Conservation (phyloP, 345 rosid species). For the Trapa incisa region DNA sequence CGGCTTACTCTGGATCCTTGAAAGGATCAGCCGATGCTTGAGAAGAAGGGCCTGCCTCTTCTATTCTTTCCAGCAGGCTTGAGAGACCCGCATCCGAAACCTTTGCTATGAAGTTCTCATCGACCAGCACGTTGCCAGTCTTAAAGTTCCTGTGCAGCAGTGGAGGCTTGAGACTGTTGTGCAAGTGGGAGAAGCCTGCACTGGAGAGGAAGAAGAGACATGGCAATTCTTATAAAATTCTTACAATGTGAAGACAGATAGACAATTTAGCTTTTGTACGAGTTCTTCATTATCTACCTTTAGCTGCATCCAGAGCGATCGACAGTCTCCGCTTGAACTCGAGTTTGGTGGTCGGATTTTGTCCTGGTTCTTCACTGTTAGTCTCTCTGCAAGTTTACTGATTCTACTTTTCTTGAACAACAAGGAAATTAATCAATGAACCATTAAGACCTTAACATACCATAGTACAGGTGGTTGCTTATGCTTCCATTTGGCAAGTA, state of each 20-base stretch:
- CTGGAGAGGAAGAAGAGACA: slow-evolving; percentile 6
- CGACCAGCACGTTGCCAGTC: slow-evolving; percentile 58
- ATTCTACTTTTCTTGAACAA: neutral
- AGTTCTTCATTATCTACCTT: slow-evolving; percentile 30
- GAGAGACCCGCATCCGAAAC: slow-evolving; percentile 47
- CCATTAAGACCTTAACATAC: slow-evolving; percentile 17
- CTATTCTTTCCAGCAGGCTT: slow-evolving; percentile 27
- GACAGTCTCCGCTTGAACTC: slow-evolving; percentile 56
- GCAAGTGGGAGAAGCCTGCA: slow-evolving; percentile 54
- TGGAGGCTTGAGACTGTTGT: slow-evolving; percentile 36
- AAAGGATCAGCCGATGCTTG: slow-evolving; percentile 23
- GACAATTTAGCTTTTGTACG: neutral
- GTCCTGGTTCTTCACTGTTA: slow-evolving; percentile 12
- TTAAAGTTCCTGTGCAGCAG: slow-evolving; percentile 58
- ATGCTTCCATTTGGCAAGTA: slow-evolving; percentile 56
- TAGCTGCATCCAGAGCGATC: slow-evolving; percentile 57
- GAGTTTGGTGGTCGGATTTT: slow-evolving; percentile 29
- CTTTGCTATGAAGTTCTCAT: slow-evolving; percentile 48
- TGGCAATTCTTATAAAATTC: neutral
- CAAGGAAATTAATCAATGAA: no score
- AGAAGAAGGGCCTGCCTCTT: slow-evolving; percentile 42
- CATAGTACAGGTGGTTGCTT: slow-evolving; percentile 34
- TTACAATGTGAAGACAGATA: no score
- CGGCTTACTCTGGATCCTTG: slow-evolving; percentile 50
- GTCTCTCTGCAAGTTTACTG: neutral